Evolutionary conservation across 345 rosid species (phyloP).

Genomic region (Ailanthus altissimus): DNA sequence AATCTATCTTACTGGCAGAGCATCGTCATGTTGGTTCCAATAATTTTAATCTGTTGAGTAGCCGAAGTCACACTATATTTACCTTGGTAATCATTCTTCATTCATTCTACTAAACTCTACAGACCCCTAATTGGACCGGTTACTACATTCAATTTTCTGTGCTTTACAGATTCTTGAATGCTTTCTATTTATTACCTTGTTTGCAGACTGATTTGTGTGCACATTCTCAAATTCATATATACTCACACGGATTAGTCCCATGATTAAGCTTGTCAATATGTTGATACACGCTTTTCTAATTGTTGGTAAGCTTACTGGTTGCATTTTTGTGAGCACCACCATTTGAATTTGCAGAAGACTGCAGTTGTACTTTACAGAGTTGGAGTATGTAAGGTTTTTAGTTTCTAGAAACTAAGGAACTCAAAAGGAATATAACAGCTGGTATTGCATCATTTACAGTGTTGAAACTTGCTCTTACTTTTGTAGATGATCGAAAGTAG

Average conservation of each 20-base stretch:
- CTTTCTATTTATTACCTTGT: constrained; percentile 1
- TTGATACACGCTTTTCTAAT: background rate
- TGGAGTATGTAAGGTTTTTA: background rate
- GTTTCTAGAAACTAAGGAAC: background rate
- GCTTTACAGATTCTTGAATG: background rate
- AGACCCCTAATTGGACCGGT: background rate
- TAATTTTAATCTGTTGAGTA: constrained; percentile 93
- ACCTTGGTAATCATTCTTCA: constrained; percentile 65
- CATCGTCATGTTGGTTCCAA: constrained; percentile 99
- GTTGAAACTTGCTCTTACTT: constrained; percentile 21
- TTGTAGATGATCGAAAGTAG: constrained; percentile 99
- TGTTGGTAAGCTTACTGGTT: background rate
- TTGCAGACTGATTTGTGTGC: constrained; percentile 4
- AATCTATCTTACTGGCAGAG: constrained; percentile 52
- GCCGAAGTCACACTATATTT: constrained; percentile 99
- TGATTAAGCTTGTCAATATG: background rate
- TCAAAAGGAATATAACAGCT: background rate
- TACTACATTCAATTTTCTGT: background rate
- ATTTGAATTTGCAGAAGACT: background rate
- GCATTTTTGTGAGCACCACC: background rate
- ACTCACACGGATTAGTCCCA: background rate
- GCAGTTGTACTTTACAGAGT: background rate
- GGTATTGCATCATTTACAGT: background rate
- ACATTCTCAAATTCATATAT: background rate
- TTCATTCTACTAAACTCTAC: background rate